Evolutionary conservation across 345 rosid genomes (phyloP).

Genomic region (Heritiera fomes): DNA sequence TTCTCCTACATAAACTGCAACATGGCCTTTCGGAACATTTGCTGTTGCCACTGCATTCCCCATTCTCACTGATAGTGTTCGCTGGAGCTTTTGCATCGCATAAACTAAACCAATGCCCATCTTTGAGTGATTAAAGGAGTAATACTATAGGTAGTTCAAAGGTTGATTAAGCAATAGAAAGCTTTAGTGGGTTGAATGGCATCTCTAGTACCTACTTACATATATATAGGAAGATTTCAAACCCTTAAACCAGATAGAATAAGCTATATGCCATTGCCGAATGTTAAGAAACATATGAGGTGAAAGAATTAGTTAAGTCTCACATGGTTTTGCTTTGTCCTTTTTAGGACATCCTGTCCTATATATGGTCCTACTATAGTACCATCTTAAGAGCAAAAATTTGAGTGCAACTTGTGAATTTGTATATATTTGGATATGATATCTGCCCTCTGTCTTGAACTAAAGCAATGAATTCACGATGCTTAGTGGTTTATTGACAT

Average conservation of each 20-base stretch:
- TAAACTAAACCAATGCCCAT: slow-evolving; percentile 69
- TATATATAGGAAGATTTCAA: background rate
- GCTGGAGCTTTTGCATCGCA: slow-evolving; percentile 71
- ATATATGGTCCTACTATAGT: slow-evolving; percentile 3
- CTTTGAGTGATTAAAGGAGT: background rate
- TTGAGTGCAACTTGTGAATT: slow-evolving; percentile 4
- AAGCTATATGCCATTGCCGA: background rate
- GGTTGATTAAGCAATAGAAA: background rate
- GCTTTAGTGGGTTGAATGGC: background rate
- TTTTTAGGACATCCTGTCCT: slow-evolving; percentile 4
- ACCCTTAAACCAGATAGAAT: background rate
- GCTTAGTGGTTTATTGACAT: slow-evolving; percentile 4
- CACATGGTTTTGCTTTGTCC: slow-evolving; percentile 28
- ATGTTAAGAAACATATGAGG: slow-evolving; percentile 14
- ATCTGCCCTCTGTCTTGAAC: slow-evolving; percentile 3
- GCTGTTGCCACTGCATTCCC: slow-evolving; percentile 37
- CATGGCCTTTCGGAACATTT: slow-evolving; percentile 53
- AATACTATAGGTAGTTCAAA: background rate
- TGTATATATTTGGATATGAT: background rate
- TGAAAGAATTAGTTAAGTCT: slow-evolving; percentile 16
- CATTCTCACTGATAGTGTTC: slow-evolving; percentile 54
- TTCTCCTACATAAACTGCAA: slow-evolving; percentile 62
- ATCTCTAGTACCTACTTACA: background rate
- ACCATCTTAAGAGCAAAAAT: slow-evolving; percentile 10
- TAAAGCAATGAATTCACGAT: slow-evolving; percentile 5